Evolutionary conservation across 305 asterid species (phyloP).

Genomic region (Caryopteris hybrid): DNA sequence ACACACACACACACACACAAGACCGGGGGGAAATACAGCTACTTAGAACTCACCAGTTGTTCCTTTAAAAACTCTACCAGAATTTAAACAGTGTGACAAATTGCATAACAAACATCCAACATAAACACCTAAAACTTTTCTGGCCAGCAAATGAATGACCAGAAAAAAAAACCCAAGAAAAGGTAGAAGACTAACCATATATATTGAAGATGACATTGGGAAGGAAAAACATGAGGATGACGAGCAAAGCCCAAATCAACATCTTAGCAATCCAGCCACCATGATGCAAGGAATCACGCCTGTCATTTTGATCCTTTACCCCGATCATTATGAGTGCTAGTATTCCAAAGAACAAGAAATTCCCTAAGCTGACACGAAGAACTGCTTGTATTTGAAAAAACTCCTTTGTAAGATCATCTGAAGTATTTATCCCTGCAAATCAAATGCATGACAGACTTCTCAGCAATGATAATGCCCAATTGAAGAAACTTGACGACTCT

Average conservation of each 20-base stretch:
- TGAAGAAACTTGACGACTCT: background rate
- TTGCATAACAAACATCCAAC: background rate
- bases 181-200: constrained; percentile 50
- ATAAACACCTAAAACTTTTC: background rate
- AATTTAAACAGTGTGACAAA: background rate
- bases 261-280: constrained; percentile 86
- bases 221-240: constrained; percentile 80
- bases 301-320: constrained; percentile 86
- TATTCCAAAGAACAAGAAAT: constrained; percentile 76
- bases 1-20: too few relatives aligned
- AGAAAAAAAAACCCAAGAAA: background rate
- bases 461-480: background rate
- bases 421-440: constrained; percentile 74
- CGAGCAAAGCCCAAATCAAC: constrained; percentile 71
- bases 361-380: constrained; percentile 95
- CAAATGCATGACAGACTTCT: constrained; percentile 14
- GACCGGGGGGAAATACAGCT: background rate
- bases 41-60: background rate
- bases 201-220: constrained; percentile 57
- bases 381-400: constrained; percentile 87
- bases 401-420: constrained; percentile 61
- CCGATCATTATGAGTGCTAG: constrained; percentile 86
- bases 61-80: background rate
- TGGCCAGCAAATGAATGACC: background rate
- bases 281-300: constrained; percentile 82